phyloP scores from a whole-genome alignment of 2,329 filamentous ascomycete species.

The Penicillium sp. region DNA sequence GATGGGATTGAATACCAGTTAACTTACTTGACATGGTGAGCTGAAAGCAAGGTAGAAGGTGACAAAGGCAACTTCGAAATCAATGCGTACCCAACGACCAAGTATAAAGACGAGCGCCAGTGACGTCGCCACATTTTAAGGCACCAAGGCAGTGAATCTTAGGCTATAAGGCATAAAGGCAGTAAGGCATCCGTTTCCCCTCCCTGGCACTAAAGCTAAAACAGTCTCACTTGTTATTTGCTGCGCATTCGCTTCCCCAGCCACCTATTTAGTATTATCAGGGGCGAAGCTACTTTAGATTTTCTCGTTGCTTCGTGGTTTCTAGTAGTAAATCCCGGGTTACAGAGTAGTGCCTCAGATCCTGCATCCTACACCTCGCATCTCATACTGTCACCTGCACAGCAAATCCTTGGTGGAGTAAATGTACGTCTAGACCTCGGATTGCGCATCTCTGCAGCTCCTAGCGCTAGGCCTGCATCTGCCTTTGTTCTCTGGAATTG shows the following conservation, averaged over 20 bases:
- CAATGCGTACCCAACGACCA: background rate
- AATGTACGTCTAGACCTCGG: constrained; percentile 16
- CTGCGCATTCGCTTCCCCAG: background rate
- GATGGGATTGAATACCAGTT: background rate
- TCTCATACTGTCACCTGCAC: constrained; percentile 6
- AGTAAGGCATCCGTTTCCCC: background rate
- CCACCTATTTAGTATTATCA: background rate
- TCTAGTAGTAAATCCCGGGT: background rate
- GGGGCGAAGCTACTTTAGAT: background rate
- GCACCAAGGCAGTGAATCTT: background rate
- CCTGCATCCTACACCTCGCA: background rate
- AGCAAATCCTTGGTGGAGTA: constrained; percentile 12
- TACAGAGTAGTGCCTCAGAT: background rate
- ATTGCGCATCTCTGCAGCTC: constrained; percentile 20
- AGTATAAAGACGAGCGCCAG: constrained; percentile 9
- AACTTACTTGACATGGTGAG: constrained; percentile 25
- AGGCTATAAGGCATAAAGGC: background rate
- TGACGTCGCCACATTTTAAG: constrained; percentile 16
- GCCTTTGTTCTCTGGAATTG: constrained; percentile 14
- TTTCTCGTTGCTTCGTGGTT: background rate
- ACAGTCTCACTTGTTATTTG: constrained; percentile 1
- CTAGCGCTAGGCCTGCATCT: constrained; percentile 23
- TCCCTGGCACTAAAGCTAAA: background rate
- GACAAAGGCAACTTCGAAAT: background rate
- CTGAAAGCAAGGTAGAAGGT: constrained; percentile 5